Percentiles rank a stretch among this genome's conserved stretches.
Conservation (phyloP, 73 alveolate genomes). For the Blepharisma stoltei region DNA sequence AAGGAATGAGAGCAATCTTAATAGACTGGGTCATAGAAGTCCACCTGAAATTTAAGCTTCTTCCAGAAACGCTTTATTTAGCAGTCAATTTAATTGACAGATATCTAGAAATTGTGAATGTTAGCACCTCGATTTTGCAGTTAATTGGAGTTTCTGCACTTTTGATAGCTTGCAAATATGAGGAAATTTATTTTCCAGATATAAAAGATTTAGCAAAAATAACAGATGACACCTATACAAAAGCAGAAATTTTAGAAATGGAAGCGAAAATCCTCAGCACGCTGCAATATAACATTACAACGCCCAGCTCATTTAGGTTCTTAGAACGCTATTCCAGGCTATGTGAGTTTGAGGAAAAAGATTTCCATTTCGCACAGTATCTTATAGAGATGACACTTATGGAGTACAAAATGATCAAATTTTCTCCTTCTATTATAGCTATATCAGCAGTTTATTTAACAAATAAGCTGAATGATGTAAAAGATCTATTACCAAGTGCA, state of each 20-base stretch:
- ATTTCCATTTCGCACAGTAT: slow-evolving; percentile 70
- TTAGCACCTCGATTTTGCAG: slow-evolving; percentile 63
- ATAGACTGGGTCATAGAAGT: slow-evolving; percentile 89
- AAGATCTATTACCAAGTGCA: too few species aligned
- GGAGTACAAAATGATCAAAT: slow-evolving; percentile 66
- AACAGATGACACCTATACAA: slow-evolving; percentile 84
- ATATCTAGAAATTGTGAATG: slow-evolving; percentile 61
- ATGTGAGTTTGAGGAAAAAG: slow-evolving; percentile 49
- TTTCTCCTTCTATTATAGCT: slow-evolving; percentile 54
- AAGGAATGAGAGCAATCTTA: slow-evolving; percentile 77
- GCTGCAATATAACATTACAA: slow-evolving; percentile 63
- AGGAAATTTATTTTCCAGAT: slow-evolving; percentile 88
- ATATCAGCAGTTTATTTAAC: slow-evolving; percentile 53
- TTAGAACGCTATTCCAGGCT: slow-evolving; percentile 65
- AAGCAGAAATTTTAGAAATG: slow-evolving; percentile 75
- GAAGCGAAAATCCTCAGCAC: slow-evolving; percentile 73
- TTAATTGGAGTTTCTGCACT: slow-evolving; percentile 86
- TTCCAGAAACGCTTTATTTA: slow-evolving; percentile 73
- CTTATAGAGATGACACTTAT: slow-evolving; percentile 78
- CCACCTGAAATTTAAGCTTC: slow-evolving; percentile 74
- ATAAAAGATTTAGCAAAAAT: slow-evolving; percentile 85
- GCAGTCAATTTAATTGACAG: slow-evolving; percentile 86
- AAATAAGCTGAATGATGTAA: slow-evolving; percentile 44
- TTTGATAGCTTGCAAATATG: slow-evolving; percentile 88
- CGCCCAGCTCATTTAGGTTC: slow-evolving; percentile 73